Evolutionary conservation across 225 moss, liverwort and hornwort genomes (phyloP).

Genomic region (Rhytidiadelphus loreus): DNA sequence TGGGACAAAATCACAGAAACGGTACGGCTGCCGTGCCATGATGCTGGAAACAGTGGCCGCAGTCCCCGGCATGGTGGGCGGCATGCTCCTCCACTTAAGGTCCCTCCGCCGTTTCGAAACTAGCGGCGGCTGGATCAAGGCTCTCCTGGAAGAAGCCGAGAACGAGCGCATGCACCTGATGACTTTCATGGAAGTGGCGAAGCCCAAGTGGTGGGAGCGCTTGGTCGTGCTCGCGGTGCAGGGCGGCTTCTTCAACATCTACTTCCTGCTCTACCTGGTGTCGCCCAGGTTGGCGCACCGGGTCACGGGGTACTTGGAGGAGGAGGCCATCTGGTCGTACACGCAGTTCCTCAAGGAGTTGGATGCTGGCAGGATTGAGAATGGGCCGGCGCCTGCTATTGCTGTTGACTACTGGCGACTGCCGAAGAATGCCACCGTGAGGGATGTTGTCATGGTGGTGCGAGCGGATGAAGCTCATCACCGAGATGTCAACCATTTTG

Average conservation of each 20-base stretch:
- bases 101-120: slow-evolving; percentile 69
- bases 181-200: slow-evolving; percentile 83
- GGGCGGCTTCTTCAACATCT: slow-evolving; percentile 69
- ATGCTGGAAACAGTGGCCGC: slow-evolving; percentile 99
- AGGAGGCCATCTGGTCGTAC: slow-evolving; percentile 82
- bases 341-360: slow-evolving; percentile 50
- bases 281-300: slow-evolving; percentile 71
- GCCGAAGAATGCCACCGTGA: slow-evolving; percentile 54
- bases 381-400: slow-evolving; percentile 65
- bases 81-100: slow-evolving; percentile 69
- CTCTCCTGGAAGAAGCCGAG: slow-evolving; percentile 90
- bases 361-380: slow-evolving; percentile 51
- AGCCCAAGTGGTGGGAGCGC: slow-evolving; percentile 82
- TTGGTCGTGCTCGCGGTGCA: slow-evolving; percentile 64
- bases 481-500: slow-evolving; percentile 97
- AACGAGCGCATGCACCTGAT: slow-evolving; percentile 99
- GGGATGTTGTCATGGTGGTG: slow-evolving; percentile 61
- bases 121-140: slow-evolving; percentile 97
- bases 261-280: slow-evolving; percentile 59
- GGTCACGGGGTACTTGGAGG: slow-evolving; percentile 78
- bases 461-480: slow-evolving; percentile 97
- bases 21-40: slow-evolving; percentile 78
- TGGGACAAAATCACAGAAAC: slow-evolving; percentile 31
- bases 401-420: slow-evolving; percentile 94
- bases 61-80: slow-evolving; percentile 92